Conservation (phyloP, 2,329 filamentous ascomycete genomes). For the Colletotrichum lindemuthianum region DNA sequence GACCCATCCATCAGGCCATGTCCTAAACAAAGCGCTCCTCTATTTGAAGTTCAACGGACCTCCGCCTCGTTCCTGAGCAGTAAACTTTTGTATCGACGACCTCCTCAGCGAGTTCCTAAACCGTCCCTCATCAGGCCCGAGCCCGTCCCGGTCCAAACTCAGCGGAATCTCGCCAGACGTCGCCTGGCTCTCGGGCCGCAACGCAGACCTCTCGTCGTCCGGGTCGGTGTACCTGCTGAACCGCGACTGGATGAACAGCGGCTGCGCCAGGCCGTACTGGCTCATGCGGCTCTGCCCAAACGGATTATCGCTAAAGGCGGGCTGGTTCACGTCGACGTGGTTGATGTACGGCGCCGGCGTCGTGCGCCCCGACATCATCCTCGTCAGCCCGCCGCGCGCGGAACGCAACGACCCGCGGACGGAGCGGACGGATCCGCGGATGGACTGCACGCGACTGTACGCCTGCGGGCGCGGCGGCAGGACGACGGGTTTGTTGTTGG, state of each 20-base stretch:
- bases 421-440: conserved; percentile 23
- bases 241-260: conserved; percentile 25
- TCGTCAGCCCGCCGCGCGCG: conserved; percentile 9
- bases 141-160: conserved; percentile 21
- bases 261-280: conserved; percentile 23
- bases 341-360: conserved; percentile 12
- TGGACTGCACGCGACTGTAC: conserved; percentile 24
- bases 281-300: conserved; percentile 6
- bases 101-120: neutral
- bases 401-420: conserved; percentile 26
- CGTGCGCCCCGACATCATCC: conserved; percentile 23
- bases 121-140: conserved; percentile 7
- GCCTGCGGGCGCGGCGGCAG: conserved; percentile 22
- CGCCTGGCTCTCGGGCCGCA: conserved; percentile 25
- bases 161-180: conserved; percentile 30
- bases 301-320: conserved; percentile 8
- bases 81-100: conserved; percentile 30
- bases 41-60: conserved; percentile 25
- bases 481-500: conserved; percentile 8
- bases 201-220: conserved; percentile 1
- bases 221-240: conserved; percentile 30
- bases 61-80: conserved; percentile 11
- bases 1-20: no score
- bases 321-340: conserved; percentile 10
- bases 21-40: neutral